Percentiles rank a stretch among this genome's conserved stretches.
These are phyloP conservation scores for Termitomyces eurrhizus DNA, from an alignment of 768 basidiomycete species.

Conservation along the genomic window DNA sequence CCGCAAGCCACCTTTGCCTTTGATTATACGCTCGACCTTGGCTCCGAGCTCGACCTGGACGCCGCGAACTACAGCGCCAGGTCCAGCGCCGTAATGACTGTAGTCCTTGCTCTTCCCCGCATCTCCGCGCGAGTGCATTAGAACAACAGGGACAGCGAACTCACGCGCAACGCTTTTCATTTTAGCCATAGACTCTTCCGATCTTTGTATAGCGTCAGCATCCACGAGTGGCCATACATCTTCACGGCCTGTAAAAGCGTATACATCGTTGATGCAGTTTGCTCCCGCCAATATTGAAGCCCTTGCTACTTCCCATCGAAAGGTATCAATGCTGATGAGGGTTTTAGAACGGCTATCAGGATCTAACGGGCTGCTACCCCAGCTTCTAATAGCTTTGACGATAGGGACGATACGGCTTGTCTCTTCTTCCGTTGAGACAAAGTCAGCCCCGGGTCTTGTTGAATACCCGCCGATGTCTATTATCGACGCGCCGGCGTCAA, in stretches of 20 bases:
- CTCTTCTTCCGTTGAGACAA: conserved; percentile 70
- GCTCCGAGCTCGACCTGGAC: conserved; percentile 69
- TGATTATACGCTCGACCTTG: conserved; percentile 62
- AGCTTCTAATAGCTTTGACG: conserved; percentile 44
- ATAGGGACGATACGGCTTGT: conserved; percentile 66
- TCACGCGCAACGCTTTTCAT: conserved; percentile 69
- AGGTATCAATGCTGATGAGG: conserved; percentile 84
- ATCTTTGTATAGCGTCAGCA: conserved; percentile 26
- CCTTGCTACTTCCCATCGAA: conserved; percentile 76
- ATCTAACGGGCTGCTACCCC: not conserved
- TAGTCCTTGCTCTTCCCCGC: conserved; percentile 74
- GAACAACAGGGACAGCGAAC: conserved; percentile 71
- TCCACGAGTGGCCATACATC: conserved; percentile 31
- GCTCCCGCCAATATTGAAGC: conserved; percentile 79
- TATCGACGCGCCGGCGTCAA: conserved; percentile 62
- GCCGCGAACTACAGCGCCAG: conserved; percentile 54
- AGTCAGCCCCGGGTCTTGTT: conserved; percentile 76
- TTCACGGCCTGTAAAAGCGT: conserved; percentile 68
- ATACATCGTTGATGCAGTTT: conserved; percentile 92
- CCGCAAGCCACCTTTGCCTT: conserved; percentile 66
- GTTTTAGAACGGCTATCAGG: conserved; percentile 18
- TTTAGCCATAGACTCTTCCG: conserved; percentile 38
- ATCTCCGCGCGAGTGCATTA: conserved; percentile 95
- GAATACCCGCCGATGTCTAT: conserved; percentile 95
- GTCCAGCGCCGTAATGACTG: conserved; percentile 33